Evolutionary conservation across 129 eudicot genomes (phyloP), one percentile per base, ranked within the genome.

Genomic region (Chrysanthemum seticuspe): DNA sequence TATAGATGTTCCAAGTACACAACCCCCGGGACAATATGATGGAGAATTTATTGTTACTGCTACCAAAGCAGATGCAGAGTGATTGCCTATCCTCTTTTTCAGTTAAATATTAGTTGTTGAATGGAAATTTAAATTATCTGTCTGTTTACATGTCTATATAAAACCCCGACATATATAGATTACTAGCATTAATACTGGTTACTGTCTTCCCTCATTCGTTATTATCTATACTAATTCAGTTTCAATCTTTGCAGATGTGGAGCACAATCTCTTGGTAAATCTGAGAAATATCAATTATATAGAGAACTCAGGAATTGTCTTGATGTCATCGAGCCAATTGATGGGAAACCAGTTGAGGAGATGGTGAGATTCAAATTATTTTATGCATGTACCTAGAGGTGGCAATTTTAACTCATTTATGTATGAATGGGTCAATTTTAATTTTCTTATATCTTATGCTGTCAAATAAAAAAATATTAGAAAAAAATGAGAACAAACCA

Each of bases 41-140:
- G 98, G 98, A 76, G 96, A 94, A 60, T n/a, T 94, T 23, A 79
- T 84, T 29, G 85, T 94, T 65, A 86, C 92, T 21, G 97, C 98
- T 55, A 74, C 80, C 67, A 86, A 85, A 88, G 76, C 90, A 51
- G 91, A 90, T 68, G 63, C 97, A 90, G 96, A 79, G 98, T 90
- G 87, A 90, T 82, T 73, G 82, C 82, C 94, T 79, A 68, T 75
- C 79, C 91, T 75, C 84, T 70, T 67, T 73, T 76, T 74, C 84
- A 77, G 85, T 85, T 81, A 74, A 70, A 34, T 78, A 69, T 66
- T 84, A 72, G 36, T 73, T 81, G 74, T 51, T 52, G 48, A 51
- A 60, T 66, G 68, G 25, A 34, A 13, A 63, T 2, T 13, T 62
- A 8, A 6, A 12, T 53, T 85, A 62, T 72, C 72, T 1, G 51